phyloP scores from a whole-genome alignment of 108 stramenopile genomes.

The Aurantiochytrium sp. region DNA sequence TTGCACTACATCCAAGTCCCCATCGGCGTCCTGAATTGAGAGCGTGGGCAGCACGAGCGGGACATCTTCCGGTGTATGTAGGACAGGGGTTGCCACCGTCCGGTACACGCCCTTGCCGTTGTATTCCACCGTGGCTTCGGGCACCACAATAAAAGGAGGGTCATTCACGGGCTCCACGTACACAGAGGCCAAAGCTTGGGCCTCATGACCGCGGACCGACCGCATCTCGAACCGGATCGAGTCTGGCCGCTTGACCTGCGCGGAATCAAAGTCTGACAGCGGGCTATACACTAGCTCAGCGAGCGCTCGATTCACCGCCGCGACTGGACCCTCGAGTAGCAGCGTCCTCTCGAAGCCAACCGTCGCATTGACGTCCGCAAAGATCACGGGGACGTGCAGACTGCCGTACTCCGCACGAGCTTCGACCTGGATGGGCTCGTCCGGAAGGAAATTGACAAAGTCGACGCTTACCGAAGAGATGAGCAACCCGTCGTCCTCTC shows the following conservation, averaged over 20 bases:
- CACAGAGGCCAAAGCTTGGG: neutral
- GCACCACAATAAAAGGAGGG: neutral
- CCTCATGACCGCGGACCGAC: neutral
- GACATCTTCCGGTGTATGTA: neutral
- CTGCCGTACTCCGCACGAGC: neutral
- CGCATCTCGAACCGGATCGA: neutral
- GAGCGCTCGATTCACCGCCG: neutral
- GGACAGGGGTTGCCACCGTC: neutral
- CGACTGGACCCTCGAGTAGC: neutral
- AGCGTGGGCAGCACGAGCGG: neutral
- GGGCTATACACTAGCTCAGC: neutral
- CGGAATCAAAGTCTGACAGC: neutral
- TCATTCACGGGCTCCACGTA: neutral
- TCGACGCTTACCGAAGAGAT: neutral
- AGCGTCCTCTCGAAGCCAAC: no score
- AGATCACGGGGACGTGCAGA: neutral
- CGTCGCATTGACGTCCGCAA: neutral
- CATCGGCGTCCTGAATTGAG: neutral
- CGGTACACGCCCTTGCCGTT: neutral
- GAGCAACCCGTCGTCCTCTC: neutral
- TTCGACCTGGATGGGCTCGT: neutral
- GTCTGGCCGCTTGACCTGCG: neutral
- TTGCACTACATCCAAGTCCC: neutral
- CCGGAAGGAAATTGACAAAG: neutral
- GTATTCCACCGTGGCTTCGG: conserved; percentile 2